A percentile compares a stretch with the other conserved stretches of the same genome.
Evolutionary conservation across 805 yeast species (phyloP).

Genomic region (Suhomyces pyralidae): DNA sequence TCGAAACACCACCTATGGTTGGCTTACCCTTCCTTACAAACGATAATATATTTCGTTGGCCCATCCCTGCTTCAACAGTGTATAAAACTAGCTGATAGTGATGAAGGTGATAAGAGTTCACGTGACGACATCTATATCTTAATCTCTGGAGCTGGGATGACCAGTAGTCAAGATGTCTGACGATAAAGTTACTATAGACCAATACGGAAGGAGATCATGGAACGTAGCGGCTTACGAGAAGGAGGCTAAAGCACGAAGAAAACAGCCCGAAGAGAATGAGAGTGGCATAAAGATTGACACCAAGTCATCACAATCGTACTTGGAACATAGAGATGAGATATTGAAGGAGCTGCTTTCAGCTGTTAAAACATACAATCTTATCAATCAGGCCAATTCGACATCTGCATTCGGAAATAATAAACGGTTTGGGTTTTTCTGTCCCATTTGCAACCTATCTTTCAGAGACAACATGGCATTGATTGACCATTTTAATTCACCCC

Average conservation of each 20-base stretch:
- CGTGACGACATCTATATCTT: neutral
- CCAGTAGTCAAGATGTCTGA: slow-evolving; percentile 1
- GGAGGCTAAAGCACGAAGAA: slow-evolving; percentile 36
- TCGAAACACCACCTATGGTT: neutral
- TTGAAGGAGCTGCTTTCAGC: slow-evolving; percentile 30
- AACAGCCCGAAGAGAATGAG: slow-evolving; percentile 6
- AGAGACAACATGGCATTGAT: slow-evolving; percentile 78
- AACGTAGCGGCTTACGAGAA: slow-evolving; percentile 61
- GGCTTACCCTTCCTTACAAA: neutral
- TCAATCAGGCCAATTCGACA: slow-evolving; percentile 20
- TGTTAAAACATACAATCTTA: slow-evolving; percentile 32
- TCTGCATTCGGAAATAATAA: slow-evolving; percentile 36
- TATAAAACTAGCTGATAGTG: neutral
- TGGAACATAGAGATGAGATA: slow-evolving; percentile 32
- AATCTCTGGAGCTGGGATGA: neutral
- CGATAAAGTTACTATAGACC: slow-evolving; percentile 32
- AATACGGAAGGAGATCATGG: slow-evolving; percentile 71
- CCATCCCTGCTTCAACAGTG: neutral
- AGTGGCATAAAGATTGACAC: slow-evolving; percentile 8
- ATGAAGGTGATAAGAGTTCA: neutral
- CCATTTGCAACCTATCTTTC: slow-evolving; percentile 72
- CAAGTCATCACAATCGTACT: slow-evolving; percentile 15
- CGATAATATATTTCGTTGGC: neutral
- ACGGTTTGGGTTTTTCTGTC: slow-evolving; percentile 85
- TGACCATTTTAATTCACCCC: slow-evolving; percentile 79